phyloP scores from a whole-genome alignment of 106 monocot genomes.

The Dendrobium nobile region DNA sequence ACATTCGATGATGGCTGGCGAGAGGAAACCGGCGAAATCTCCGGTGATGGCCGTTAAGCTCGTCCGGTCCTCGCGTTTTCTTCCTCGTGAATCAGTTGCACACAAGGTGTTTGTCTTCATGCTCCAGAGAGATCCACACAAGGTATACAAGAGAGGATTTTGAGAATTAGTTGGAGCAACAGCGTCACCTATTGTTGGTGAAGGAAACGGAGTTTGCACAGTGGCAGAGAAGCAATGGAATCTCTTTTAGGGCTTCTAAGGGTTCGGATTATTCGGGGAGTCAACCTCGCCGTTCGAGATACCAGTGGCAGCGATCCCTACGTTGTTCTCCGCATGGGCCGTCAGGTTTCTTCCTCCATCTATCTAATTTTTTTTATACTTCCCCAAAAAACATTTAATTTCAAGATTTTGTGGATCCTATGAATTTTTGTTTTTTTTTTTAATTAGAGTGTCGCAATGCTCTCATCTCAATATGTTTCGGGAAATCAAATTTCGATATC shows the following conservation, averaged over 20 bases:
- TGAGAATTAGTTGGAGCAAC: not conserved
- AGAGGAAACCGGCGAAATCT: not conserved
- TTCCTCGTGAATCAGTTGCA: not conserved
- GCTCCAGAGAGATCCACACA: not conserved
- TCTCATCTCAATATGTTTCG: too few species aligned
- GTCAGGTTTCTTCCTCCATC: constrained; percentile 23
- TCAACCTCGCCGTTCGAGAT: constrained; percentile 41
- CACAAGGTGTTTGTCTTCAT: not conserved
- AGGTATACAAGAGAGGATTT: not conserved
- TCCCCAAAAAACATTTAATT: too few species aligned
- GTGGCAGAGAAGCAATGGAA: constrained; percentile 7
- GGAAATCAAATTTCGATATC: too few species aligned
- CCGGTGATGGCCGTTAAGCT: not conserved
- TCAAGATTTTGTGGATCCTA: too few species aligned
- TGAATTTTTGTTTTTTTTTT: too few species aligned
- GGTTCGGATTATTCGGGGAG: constrained; percentile 26
- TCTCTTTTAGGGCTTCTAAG: constrained; percentile 31
- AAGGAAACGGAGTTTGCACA: not conserved
- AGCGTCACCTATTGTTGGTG: not conserved
- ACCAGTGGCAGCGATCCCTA: constrained; percentile 42
- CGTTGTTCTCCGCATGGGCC: constrained; percentile 35
- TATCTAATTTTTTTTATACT: not conserved
- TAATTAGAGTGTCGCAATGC: too few species aligned
- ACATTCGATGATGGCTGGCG: not conserved
- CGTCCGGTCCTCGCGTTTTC: not conserved